Conservation (phyloP, 306 rosid species). For the Geum urbanum region DNA sequence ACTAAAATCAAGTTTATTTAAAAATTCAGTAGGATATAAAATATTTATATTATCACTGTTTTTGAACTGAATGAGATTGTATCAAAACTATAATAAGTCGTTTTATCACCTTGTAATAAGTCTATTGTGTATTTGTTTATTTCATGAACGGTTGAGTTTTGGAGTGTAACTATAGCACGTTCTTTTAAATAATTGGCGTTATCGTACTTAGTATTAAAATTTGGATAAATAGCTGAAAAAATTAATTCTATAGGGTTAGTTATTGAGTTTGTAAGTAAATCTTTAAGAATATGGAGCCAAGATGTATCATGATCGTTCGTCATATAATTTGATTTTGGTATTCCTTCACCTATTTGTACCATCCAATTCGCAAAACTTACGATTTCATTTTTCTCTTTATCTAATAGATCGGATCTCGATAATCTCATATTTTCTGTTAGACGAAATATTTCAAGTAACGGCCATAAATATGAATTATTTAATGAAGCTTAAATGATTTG, state of each 20-base stretch:
- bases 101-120: not conserved
- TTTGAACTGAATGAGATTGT: not conserved
- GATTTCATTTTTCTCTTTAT: not conserved
- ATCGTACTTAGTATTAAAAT: not conserved
- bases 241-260: not conserved
- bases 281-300: not conserved
- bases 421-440: not conserved
- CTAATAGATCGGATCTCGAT: no score
- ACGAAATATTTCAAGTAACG: not conserved
- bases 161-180: not conserved
- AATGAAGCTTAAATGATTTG: not conserved
- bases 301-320: not conserved
- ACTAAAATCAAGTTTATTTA: no score
- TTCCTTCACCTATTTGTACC: not conserved
- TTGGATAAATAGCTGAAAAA: not conserved
- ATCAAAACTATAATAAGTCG: not conserved
- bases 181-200: not conserved
- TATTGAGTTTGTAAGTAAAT: not conserved
- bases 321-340: fast-evolving
- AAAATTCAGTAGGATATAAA: not conserved
- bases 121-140: no score
- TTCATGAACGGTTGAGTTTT: no score
- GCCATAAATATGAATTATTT: not conserved
- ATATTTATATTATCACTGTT: not conserved
- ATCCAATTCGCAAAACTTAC: not conserved